A percentile compares a stretch with the other conserved stretches of the same genome.
phyloP scores from a whole-genome alignment of 306 rosid species.

The Vigna mungo region DNA sequence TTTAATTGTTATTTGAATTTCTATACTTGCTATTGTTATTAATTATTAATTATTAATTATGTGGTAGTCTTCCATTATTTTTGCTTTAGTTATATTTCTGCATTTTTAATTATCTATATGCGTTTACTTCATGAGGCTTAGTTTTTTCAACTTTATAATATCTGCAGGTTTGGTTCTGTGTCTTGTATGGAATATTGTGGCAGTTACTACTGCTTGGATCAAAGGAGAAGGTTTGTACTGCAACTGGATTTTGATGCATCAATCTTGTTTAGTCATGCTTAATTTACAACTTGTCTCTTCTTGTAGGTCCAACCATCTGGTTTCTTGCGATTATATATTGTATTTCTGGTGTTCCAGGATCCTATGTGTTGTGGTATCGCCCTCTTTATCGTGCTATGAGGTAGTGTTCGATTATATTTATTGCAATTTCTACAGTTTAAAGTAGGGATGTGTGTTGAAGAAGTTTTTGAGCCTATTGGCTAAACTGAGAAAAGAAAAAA shows the following conservation, averaged over 20 bases:
- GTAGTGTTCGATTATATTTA: constrained; percentile 52
- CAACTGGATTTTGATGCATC: constrained; percentile 23
- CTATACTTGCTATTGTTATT: too few species aligned
- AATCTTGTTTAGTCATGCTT: constrained; percentile 37
- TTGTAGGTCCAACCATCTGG: constrained; percentile 82
- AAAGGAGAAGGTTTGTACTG: constrained; percentile 77
- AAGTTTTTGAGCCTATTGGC: constrained; percentile 26
- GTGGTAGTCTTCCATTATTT: too few species aligned
- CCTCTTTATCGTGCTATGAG: constrained; percentile 97
- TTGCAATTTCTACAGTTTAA: constrained; percentile 33
- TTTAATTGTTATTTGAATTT: too few species aligned
- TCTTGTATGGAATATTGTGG: constrained; percentile 83
- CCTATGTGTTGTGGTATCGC: constrained; percentile 91
- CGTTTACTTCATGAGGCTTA: not conserved
- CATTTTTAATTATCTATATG: too few species aligned
- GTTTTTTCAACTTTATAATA: constrained; percentile 40
- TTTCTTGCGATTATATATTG: constrained; percentile 84
- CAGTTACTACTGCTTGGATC: constrained; percentile 84
- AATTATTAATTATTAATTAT: too few species aligned
- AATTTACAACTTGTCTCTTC: constrained; percentile 42
- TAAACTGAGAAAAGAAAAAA: constrained; percentile 20
- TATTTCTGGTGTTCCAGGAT: constrained; percentile 77
- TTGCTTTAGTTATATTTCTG: too few species aligned
- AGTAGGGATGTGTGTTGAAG: constrained; percentile 38
- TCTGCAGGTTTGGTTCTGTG: constrained; percentile 76